A percentile compares a stretch with the other conserved stretches of the same genome.
These are phyloP conservation scores for Malassezia furfur DNA, from an alignment of 1,284 basidiomycete genomes.

Conservation along the genomic window DNA sequence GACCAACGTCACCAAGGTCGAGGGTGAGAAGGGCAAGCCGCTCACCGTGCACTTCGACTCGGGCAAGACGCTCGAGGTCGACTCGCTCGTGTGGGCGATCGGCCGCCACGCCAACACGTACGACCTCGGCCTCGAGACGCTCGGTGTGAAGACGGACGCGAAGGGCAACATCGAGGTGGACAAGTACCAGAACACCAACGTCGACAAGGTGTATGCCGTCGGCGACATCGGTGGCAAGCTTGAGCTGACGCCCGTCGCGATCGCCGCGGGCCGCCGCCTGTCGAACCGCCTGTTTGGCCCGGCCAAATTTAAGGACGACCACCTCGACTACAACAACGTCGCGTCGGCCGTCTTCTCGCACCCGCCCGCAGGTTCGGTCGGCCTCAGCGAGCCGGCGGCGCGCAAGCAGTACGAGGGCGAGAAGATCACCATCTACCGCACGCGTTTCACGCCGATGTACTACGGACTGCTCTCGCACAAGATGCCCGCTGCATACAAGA, in stretches of 20 bases:
- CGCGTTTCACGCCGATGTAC: conserved; percentile 49
- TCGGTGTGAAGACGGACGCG: conserved; percentile 66
- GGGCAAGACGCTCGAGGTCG: conserved; percentile 72
- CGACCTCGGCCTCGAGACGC: conserved; percentile 65
- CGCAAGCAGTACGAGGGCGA: conserved; percentile 73
- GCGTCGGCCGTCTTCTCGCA: conserved; percentile 52
- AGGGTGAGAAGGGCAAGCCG: conserved; percentile 50
- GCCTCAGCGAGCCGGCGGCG: conserved; percentile 72
- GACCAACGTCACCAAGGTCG: conserved; percentile 66
- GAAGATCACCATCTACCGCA: conserved; percentile 77
- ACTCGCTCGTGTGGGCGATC: conserved; percentile 86
- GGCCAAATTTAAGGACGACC: conserved; percentile 71
- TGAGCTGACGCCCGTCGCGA: conserved; percentile 91
- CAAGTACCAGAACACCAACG: conserved; percentile 68
- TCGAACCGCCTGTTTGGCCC: conserved; percentile 84
- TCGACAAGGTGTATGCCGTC: conserved; percentile 67
- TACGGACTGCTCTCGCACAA: conserved; percentile 46
- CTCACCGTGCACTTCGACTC: conserved; percentile 48
- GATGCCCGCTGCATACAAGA: conserved; percentile 76
- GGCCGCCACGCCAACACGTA: conserved; percentile 75
- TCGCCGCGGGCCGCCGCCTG: conserved; percentile 82
- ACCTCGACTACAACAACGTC: conserved; percentile 80
- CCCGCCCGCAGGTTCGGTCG: conserved; percentile 35
- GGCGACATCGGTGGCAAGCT: conserved; percentile 89
- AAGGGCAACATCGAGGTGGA: conserved; percentile 78